Conservation (phyloP, 2,329 filamentous ascomycete genomes). For the Sclerotinia nivalis region DNA sequence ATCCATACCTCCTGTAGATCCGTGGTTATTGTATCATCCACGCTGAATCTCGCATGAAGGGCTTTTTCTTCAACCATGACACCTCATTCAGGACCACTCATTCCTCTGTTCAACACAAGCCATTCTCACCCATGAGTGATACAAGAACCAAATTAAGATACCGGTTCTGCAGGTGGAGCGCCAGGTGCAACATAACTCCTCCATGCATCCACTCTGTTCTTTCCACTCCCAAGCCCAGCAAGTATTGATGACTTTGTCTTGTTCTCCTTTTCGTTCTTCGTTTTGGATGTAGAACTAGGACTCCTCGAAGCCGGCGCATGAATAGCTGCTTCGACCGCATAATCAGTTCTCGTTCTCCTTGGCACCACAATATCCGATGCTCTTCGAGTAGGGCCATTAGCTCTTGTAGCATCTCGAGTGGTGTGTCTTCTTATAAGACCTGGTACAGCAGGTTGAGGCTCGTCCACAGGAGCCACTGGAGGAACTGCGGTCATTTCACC, state of each 20-base stretch:
- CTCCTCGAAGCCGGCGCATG: constrained; percentile 32
- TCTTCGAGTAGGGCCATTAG: constrained; percentile 19
- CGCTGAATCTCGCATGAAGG: no score
- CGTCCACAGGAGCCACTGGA: constrained; percentile 7
- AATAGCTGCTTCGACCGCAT: constrained; percentile 35
- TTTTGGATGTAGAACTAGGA: not conserved
- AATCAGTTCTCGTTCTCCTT: constrained; percentile 35
- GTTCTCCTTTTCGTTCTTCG: constrained; percentile 4
- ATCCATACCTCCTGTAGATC: not conserved
- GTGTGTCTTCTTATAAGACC: constrained; percentile 37
- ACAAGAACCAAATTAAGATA: constrained; percentile 27
- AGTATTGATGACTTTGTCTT: constrained; percentile 28
- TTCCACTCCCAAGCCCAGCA: constrained; percentile 36
- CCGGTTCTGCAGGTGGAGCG: constrained; percentile 36
- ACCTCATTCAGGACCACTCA: not conserved
- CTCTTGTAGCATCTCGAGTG: constrained; percentile 33
- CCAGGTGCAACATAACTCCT: constrained; percentile 38
- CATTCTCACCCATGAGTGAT: not conserved
- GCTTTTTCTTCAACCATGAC: not conserved
- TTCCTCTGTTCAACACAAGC: not conserved
- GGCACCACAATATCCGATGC: constrained; percentile 35
- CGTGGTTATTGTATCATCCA: not conserved
- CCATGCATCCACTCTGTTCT: constrained; percentile 40
- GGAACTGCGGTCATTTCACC: constrained; percentile 28
- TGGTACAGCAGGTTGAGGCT: constrained; percentile 24